A percentile compares a stretch with the other conserved stretches of the same genome.
These are phyloP conservation scores for Beauveria bassiana DNA, from an alignment of 2,329 filamentous ascomycete genomes.

Conservation along the genomic window DNA sequence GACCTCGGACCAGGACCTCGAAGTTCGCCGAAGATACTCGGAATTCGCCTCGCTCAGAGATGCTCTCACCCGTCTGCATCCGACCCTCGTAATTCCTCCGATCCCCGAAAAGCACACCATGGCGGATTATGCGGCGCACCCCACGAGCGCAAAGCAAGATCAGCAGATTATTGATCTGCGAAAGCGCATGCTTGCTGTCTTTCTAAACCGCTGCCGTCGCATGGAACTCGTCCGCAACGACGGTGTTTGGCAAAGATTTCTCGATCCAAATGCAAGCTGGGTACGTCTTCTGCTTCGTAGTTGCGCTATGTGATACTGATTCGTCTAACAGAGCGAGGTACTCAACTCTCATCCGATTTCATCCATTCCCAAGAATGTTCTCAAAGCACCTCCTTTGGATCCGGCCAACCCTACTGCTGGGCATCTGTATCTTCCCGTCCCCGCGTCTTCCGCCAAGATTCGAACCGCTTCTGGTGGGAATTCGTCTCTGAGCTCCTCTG, in stretches of 20 bases:
- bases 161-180: conserved; percentile 92
- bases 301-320: conserved; percentile 15
- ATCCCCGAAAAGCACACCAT: conserved; percentile 99
- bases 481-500: conserved; percentile 28
- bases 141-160: conserved; percentile 96
- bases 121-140: conserved; percentile 96
- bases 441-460: conserved; percentile 77
- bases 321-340: conserved; percentile 70
- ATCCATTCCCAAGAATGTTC: conserved; percentile 85
- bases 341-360: conserved; percentile 83
- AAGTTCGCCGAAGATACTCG: conserved; percentile 91
- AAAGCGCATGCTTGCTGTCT: conserved; percentile 94
- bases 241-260: conserved; percentile 94
- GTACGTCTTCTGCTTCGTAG: conserved; percentile 38
- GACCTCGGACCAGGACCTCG: conserved; percentile 61
- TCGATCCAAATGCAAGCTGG: conserved; percentile 98
- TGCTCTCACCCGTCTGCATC: conserved; percentile 83
- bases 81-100: conserved; percentile 89
- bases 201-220: conserved; percentile 82
- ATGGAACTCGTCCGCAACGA: conserved; percentile 92
- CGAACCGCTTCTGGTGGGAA: conserved; percentile 45
- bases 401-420: conserved; percentile 85
- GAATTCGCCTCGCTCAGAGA: conserved; percentile 89
- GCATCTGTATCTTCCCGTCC: conserved; percentile 81
- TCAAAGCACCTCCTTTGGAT: conserved; percentile 92